phyloP scores from a whole-genome alignment of 177 flowering plant genomes.

The Tripterygium wilfordii region DNA sequence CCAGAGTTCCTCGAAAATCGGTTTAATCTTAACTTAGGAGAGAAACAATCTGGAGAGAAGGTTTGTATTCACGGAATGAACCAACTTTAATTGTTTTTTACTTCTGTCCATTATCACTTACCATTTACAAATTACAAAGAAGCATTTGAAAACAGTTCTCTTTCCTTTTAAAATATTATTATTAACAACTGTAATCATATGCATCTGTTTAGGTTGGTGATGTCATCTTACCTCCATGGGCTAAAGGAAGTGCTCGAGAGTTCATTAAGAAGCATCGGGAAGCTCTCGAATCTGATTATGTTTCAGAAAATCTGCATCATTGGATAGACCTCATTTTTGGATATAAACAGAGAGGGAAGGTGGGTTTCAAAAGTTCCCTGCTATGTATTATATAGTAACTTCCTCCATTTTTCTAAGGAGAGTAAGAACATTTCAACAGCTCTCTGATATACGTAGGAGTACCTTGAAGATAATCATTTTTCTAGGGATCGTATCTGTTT shows the following conservation, averaged over 20 bases:
- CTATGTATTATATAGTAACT: not conserved
- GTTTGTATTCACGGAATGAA: slow-evolving; percentile 30
- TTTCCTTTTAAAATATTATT: too few relatives aligned
- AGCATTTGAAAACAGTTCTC: too few relatives aligned
- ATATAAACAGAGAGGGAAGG: slow-evolving; percentile 96
- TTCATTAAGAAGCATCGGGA: slow-evolving; percentile 95
- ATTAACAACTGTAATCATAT: too few relatives aligned
- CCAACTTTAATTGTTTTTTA: not conserved
- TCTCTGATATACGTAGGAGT: too few relatives aligned
- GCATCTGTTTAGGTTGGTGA: slow-evolving; percentile 64
- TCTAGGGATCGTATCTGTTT: too few relatives aligned
- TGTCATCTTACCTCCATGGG: slow-evolving; percentile 96
- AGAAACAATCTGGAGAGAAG: slow-evolving; percentile 99
- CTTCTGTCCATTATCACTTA: not conserved
- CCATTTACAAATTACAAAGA: not conserved
- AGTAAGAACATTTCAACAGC: too few relatives aligned
- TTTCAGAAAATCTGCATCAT: slow-evolving; percentile 94
- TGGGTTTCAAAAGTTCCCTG: slow-evolving; percentile 18
- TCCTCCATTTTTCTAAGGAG: too few relatives aligned
- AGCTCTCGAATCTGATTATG: slow-evolving; percentile 92
- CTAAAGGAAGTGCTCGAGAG: slow-evolving; percentile 92
- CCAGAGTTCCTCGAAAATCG: slow-evolving; percentile 91
- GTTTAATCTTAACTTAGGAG: slow-evolving; percentile 88
- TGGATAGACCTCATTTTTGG: slow-evolving; percentile 99
- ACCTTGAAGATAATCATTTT: too few relatives aligned